Percentiles rank a stretch among this genome's conserved stretches.
phyloP scores from a whole-genome alignment of 257 asterid genomes.

The Anisodus tanguticus region DNA sequence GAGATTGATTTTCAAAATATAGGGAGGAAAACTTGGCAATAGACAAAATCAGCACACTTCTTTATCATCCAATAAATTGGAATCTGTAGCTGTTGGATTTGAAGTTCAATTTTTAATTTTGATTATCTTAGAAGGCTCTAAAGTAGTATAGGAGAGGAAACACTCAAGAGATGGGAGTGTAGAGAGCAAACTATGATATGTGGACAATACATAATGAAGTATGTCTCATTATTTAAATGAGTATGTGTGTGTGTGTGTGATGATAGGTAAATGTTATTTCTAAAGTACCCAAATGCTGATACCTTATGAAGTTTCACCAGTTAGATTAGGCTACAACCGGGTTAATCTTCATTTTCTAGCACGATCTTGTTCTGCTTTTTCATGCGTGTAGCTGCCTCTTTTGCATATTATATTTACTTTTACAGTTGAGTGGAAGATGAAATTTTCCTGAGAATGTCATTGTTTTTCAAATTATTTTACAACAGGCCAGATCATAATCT shows the following conservation, averaged over 20 bases:
- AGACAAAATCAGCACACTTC: neutral
- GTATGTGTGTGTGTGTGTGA: neutral
- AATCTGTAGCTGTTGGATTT: neutral
- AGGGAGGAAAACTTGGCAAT: slow-evolving; percentile 22
- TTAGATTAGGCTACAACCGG: neutral
- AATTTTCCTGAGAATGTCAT: slow-evolving; percentile 7
- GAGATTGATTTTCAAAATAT: neutral
- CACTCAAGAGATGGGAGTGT: neutral
- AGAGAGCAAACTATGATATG: neutral
- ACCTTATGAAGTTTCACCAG: neutral
- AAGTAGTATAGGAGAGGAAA: neutral
- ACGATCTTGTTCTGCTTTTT: neutral
- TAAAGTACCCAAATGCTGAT: neutral
- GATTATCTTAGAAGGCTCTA: neutral
- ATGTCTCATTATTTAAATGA: neutral
- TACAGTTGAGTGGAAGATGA: neutral
- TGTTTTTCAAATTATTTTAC: neutral
- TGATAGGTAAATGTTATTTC: neutral
- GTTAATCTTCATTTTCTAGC: neutral
- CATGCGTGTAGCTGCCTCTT: neutral
- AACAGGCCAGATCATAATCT: slow-evolving; percentile 89
- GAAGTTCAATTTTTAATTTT: neutral
- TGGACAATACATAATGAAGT: neutral
- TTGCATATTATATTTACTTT: neutral
- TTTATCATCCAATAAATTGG: neutral